These are phyloP conservation scores for Mortierella sp. DNA, from an alignment of 371 early-diverging fungal genomes.

Conservation along the genomic window DNA sequence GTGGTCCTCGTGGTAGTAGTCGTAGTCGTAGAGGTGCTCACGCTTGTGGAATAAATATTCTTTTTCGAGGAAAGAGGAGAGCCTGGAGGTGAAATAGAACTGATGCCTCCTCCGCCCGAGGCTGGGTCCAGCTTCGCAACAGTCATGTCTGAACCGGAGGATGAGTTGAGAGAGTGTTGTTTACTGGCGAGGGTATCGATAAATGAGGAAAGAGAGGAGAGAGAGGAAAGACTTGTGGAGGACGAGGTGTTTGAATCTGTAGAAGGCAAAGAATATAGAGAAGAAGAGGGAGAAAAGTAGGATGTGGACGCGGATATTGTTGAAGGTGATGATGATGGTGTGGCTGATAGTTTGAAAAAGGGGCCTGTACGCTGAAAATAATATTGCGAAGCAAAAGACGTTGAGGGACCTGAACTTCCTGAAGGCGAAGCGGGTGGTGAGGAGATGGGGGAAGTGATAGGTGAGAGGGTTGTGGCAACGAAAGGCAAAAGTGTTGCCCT, in stretches of 20 bases:
- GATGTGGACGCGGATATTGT: constrained; percentile 4
- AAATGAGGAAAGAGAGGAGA: constrained; percentile 21
- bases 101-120: constrained; percentile 12
- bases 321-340: constrained; percentile 7
- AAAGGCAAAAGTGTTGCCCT: constrained; percentile 22
- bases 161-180: not conserved
- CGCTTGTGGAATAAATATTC: constrained; percentile 3
- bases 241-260: constrained; percentile 10
- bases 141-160: constrained; percentile 25
- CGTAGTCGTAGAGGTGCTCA: constrained; percentile 4
- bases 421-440: not conserved
- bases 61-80: constrained; percentile 22
- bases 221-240: constrained; percentile 24
- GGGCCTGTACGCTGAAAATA: constrained; percentile 2
- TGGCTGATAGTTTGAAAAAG: constrained; percentile 21
- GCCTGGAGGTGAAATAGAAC: constrained; percentile 15
- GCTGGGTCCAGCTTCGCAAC: constrained; percentile 38
- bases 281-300: constrained; percentile 9
- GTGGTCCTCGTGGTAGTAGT: constrained; percentile 20
- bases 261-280: constrained; percentile 6
- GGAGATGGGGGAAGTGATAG: constrained; percentile 1
- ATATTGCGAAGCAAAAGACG: not conserved
- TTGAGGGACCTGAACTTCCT: not conserved
- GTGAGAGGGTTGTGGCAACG: constrained; percentile 23
- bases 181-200: not conserved